Percentiles rank a stretch among this genome's conserved stretches.
phyloP scores from a whole-genome alignment of 1,139 yeast genomes.

The Diutina neorugosa region DNA sequence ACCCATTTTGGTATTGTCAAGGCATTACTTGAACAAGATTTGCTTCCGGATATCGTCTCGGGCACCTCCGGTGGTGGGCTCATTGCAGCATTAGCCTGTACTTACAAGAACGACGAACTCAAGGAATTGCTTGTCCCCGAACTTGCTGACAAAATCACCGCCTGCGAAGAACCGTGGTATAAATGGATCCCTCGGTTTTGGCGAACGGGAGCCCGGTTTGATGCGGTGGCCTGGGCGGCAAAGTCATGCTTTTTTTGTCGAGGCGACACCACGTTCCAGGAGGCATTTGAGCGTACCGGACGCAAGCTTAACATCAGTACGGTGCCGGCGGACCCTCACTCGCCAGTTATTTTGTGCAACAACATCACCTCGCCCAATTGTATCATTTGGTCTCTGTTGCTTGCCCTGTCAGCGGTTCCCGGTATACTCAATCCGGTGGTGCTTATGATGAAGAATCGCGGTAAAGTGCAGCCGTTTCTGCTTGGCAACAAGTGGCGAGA shows the following conservation, averaged over 20 bases:
- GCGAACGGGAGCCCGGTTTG: constrained; percentile 71
- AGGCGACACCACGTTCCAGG: constrained; percentile 64
- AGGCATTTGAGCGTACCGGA: constrained; percentile 58
- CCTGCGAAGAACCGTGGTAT: constrained; percentile 56
- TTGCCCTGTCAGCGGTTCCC: constrained; percentile 77
- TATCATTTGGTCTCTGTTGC: constrained; percentile 67
- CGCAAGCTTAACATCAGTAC: constrained; percentile 61
- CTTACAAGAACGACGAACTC: constrained; percentile 60
- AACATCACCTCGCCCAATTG: constrained; percentile 71
- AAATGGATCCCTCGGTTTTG: constrained; percentile 56
- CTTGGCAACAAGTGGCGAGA: constrained; percentile 70
- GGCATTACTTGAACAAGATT: constrained; percentile 55
- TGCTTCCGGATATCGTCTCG: constrained; percentile 56
- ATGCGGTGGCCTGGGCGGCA: constrained; percentile 63
- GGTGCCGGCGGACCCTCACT: constrained; percentile 73
- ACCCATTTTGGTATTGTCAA: constrained; percentile 70
- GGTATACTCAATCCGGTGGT: constrained; percentile 78
- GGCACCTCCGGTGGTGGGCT: constrained; percentile 81
- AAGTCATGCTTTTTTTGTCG: constrained; percentile 58
- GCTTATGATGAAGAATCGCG: constrained; percentile 54
- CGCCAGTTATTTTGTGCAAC: constrained; percentile 71
- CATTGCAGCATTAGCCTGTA: constrained; percentile 65
- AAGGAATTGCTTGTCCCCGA: constrained; percentile 44
- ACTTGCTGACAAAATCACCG: constrained; percentile 54
- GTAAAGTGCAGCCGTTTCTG: constrained; percentile 48